These are phyloP conservation scores for Colletotrichum sidae DNA, from an alignment of 2,329 filamentous ascomycete species.

Conservation along the genomic window DNA sequence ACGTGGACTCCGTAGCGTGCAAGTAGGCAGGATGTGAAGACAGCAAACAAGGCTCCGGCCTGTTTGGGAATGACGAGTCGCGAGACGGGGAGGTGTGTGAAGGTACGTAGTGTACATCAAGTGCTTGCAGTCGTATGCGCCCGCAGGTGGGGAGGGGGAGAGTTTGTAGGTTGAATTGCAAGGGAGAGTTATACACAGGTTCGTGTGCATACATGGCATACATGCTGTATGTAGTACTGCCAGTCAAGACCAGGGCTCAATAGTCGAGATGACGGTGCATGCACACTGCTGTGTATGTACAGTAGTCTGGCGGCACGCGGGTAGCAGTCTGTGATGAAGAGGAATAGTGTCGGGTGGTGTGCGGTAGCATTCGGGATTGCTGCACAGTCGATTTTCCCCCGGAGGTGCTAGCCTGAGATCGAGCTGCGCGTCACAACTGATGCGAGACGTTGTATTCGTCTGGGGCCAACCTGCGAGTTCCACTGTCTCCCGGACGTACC, in stretches of 20 bases:
- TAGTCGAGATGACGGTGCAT: slow-evolving; percentile 31
- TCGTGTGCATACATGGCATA: neutral
- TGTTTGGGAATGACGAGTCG: slow-evolving; percentile 35
- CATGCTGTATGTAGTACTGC: neutral
- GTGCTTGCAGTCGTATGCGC: slow-evolving; percentile 1
- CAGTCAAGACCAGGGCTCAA: slow-evolving; percentile 1
- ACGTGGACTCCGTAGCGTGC: neutral
- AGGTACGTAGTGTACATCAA: neutral
- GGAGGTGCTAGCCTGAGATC: slow-evolving; percentile 34
- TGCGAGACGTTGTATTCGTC: slow-evolving; percentile 28
- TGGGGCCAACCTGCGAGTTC: slow-evolving; percentile 27
- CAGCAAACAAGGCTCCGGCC: slow-evolving; percentile 34
- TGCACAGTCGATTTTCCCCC: slow-evolving; percentile 36
- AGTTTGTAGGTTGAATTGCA: slow-evolving; percentile 13
- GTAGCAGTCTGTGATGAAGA: slow-evolving; percentile 3
- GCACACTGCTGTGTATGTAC: neutral
- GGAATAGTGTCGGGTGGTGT: slow-evolving; percentile 7
- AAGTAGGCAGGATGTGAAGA: neutral
- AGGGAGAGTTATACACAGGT: slow-evolving; percentile 20
- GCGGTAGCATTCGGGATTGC: slow-evolving; percentile 35
- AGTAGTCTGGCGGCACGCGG: slow-evolving; percentile 1
- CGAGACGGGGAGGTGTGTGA: neutral
- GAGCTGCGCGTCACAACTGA: slow-evolving; percentile 36
- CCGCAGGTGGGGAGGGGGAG: slow-evolving; percentile 12
- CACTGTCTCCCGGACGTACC: slow-evolving; percentile 37